A percentile compares a stretch with the other conserved stretches of the same genome.
phyloP scores from a whole-genome alignment of 192 early-diverging fungal genomes.

The Pilobolus umbonatus region DNA sequence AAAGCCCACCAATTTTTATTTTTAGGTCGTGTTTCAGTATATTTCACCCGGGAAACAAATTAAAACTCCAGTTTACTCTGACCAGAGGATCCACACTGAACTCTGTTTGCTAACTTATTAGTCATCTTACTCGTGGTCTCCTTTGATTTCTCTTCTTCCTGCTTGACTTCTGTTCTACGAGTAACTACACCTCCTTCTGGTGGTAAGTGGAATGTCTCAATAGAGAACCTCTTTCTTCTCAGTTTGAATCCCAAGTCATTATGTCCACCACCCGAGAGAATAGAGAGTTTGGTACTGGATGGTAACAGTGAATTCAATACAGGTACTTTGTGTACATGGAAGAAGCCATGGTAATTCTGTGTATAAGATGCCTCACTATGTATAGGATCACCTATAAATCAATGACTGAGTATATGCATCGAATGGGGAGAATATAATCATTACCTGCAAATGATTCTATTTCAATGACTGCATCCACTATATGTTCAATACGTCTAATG shows the following conservation, averaged over 20 bases:
- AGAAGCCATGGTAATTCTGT: slow-evolving; percentile 80
- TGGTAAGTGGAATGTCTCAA: slow-evolving; percentile 93
- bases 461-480: slow-evolving; percentile 81
- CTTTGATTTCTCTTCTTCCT: too few species aligned
- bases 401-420: not conserved
- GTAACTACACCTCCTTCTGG: slow-evolving; percentile 83
- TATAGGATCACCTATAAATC: slow-evolving; percentile 42
- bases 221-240: slow-evolving; percentile 83
- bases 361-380: slow-evolving; percentile 53
- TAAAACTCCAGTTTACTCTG: too few species aligned
- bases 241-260: slow-evolving; percentile 86
- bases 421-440: not conserved
- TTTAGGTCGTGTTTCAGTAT: too few species aligned
- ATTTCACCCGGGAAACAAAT: too few species aligned
- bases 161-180: slow-evolving; percentile 46
- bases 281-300: slow-evolving; percentile 63
- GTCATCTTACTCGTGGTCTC: too few species aligned
- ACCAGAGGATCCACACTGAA: too few species aligned
- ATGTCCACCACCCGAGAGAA: slow-evolving; percentile 52
- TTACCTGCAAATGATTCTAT: slow-evolving; percentile 92
- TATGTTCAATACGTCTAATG: slow-evolving; percentile 69
- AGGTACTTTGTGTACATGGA: slow-evolving; percentile 82
- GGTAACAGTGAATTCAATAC: slow-evolving; percentile 70
- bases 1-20: too few species aligned
- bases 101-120: too few species aligned